These are phyloP conservation scores for Cladosporium sp. DNA, from an alignment of 2,329 filamentous ascomycete genomes.

Conservation along the genomic window DNA sequence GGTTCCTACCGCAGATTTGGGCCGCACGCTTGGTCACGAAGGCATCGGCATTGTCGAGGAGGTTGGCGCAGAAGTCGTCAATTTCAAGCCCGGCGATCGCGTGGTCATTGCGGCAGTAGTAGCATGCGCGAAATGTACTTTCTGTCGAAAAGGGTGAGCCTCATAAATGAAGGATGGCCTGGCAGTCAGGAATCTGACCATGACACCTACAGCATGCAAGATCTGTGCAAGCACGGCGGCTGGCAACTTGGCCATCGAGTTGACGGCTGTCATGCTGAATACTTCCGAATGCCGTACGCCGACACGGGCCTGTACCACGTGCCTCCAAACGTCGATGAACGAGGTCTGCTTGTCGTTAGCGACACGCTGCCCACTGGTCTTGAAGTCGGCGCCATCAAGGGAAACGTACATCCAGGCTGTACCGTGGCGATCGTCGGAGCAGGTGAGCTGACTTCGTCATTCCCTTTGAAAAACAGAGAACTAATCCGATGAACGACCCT, in stretches of 20 bases:
- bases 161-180: background rate
- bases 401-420: constrained; percentile 48
- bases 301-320: constrained; percentile 46
- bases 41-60: constrained; percentile 49
- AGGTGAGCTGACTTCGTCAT: constrained; percentile 8
- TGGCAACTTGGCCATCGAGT: constrained; percentile 53
- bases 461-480: too few relatives aligned
- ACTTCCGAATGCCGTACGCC: constrained; percentile 50
- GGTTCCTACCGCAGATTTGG: constrained; percentile 45
- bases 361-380: constrained; percentile 56
- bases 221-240: constrained; percentile 51
- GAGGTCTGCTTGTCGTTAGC: constrained; percentile 47
- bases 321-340: constrained; percentile 40
- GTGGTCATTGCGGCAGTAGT: constrained; percentile 46
- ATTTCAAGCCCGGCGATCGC: constrained; percentile 46
- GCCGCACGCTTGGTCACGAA: constrained; percentile 51
- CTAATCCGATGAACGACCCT: background rate
- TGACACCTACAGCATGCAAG: constrained; percentile 41
- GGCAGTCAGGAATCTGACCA: background rate
- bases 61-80: constrained; percentile 43
- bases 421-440: constrained; percentile 54
- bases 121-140: constrained; percentile 49
- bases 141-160: constrained; percentile 36
- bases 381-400: constrained; percentile 52
- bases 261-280: constrained; percentile 56